Base-by-base conservation (phyloP, 768 basidiomycete genomes). In the Podaxis carcinomalis region DNA sequence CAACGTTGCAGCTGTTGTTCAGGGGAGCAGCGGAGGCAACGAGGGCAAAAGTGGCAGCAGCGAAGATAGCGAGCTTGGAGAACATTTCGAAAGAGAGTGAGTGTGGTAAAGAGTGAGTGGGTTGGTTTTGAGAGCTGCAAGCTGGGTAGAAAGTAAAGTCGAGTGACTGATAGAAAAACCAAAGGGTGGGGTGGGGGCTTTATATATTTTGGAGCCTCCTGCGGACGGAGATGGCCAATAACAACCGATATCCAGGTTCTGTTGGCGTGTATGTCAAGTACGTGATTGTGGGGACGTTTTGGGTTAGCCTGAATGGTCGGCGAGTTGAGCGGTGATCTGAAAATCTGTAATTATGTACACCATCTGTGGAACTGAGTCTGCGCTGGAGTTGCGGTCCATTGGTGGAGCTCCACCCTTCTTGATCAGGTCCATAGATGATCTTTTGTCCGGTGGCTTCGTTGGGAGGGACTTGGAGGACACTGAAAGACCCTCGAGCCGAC, bases 1-100 rank as follows among this genome's bases (percentile, higher is more conserved):
- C 36, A 36, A 54, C 52, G 23, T 54, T 54, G 35, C 52, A 54
- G 9, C 21, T 21, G 36, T 54, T 39, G n/a, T 54, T 36, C 13
- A 10, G 16, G 35, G 52, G 37, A 3, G 52, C 52, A 40, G 51
- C 37, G 14, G 53, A 54, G 13, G 27, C 52, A 56, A 54, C 52
- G 35, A 61, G n/a, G 10, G 59, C 59, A 51, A 60, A 40, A 21
- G 59, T 52, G 25, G 59, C 59, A 35, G 21, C 52, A n/a, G 36
- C 37, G 21, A 54, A 54, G 52, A 60, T 51, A 32, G 59, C 51
- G 32, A 60, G 36, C 25, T 51, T 53, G 51, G 51, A 37, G 27
- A 60, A 53, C 39, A 42, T 39, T 39, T 52, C 39, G 50, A 60
- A 60, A 54, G 52, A 39, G 52, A 19, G 21, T 54, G 21, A 39